phyloP scores from a whole-genome alignment of 176 grass and related monocot species.

The Ampelocalamus luodianensis region DNA sequence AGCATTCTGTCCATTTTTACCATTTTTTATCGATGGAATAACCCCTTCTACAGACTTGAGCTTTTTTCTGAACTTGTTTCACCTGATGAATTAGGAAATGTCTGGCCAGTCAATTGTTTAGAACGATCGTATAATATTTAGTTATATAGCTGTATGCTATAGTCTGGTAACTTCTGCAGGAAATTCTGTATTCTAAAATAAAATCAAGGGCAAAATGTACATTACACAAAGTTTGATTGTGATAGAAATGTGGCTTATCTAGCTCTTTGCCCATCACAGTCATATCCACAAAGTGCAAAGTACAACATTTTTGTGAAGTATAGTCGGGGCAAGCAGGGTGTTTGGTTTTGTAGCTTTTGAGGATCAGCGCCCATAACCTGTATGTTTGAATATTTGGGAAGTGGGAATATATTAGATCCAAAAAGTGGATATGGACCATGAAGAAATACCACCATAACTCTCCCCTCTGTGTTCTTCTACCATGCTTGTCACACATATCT shows the following conservation, averaged over 20 bases:
- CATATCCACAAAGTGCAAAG: slow-evolving; percentile 1
- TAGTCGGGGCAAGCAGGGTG: not conserved
- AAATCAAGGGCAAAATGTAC: slow-evolving; percentile 8
- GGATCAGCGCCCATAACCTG: not conserved
- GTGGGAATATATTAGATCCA: not conserved
- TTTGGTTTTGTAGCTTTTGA: not conserved
- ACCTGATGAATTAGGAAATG: slow-evolving; percentile 23
- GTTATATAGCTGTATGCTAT: slow-evolving; percentile 15
- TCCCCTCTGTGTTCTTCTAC: not conserved
- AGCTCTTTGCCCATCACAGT: slow-evolving; percentile 28
- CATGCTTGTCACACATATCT: not conserved
- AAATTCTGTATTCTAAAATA: slow-evolving; percentile 1
- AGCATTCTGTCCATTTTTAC: slow-evolving; percentile 26
- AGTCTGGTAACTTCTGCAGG: not conserved
- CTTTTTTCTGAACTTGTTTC: slow-evolving; percentile 24
- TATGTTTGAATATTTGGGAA: not conserved
- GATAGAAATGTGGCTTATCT: slow-evolving; percentile 12
- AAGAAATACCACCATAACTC: slow-evolving; percentile 8
- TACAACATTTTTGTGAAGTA: slow-evolving; percentile 12
- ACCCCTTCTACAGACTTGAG: not conserved
- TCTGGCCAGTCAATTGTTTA: not conserved
- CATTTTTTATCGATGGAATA: slow-evolving; percentile 22
- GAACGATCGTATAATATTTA: not conserved
- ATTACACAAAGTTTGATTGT: slow-evolving; percentile 3
- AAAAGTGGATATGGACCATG: slow-evolving; percentile 13